Conservation (phyloP, 2,329 filamentous ascomycete genomes). For the Fusarium pseudoanthophilum region DNA sequence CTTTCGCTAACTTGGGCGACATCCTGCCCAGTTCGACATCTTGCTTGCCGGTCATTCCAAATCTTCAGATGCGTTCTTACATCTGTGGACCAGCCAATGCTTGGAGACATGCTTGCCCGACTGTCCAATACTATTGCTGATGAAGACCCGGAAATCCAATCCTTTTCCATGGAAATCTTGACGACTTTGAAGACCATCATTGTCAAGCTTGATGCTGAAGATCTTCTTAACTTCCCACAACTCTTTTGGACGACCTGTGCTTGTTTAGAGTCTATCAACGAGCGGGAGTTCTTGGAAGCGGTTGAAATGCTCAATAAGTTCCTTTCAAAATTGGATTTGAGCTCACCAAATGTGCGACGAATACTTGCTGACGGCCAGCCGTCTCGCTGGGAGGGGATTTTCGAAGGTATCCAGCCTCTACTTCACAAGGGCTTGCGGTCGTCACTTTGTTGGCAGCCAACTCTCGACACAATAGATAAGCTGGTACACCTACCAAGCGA, state of each 20-base stretch:
- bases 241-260: constrained; percentile 98
- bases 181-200: constrained; percentile 95
- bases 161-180: constrained; percentile 97
- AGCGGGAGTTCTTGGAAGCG: constrained; percentile 91
- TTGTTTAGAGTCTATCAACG: constrained; percentile 95
- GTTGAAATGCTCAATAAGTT: constrained; percentile 91
- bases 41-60: constrained; percentile 97
- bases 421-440: constrained; percentile 94
- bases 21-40: constrained; percentile 91
- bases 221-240: constrained; percentile 90
- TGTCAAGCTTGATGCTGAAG: constrained; percentile 79
- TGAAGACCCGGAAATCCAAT: constrained; percentile 92
- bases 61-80: constrained; percentile 95
- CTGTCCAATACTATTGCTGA: constrained; percentile 97
- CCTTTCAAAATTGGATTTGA: constrained; percentile 84
- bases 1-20: constrained; percentile 95
- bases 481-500: constrained; percentile 83
- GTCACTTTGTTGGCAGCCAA: constrained; percentile 80
- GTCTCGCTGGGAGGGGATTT: constrained; percentile 86
- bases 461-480: constrained; percentile 80
- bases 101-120: constrained; percentile 94
- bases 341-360: constrained; percentile 73
- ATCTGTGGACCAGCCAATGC: constrained; percentile 90
- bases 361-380: constrained; percentile 83
- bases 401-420: constrained; percentile 86